A percentile compares a stretch with the other conserved stretches of the same genome.
These are phyloP conservation scores for Trichoderma asperelloides DNA, from an alignment of 495 filamentous ascomycete genomes.

Conservation along the genomic window DNA sequence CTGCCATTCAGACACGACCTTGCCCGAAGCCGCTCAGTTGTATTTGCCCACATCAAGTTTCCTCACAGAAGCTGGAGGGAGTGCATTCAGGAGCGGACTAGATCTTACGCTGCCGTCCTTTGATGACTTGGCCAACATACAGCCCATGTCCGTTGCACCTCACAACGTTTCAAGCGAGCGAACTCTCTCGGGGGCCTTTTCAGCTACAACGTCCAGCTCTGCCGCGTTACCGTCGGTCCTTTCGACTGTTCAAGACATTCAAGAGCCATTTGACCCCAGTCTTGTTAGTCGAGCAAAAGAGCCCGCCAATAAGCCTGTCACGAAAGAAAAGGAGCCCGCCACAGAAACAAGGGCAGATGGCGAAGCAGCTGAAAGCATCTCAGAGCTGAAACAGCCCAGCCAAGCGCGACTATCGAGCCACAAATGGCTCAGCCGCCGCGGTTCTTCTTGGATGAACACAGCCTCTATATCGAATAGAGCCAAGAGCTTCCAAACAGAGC, in stretches of 20 bases:
- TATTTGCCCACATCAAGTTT: neutral
- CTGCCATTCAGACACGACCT: neutral
- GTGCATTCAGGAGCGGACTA: slow-evolving; percentile 5
- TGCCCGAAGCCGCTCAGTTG: neutral
- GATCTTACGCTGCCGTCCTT: slow-evolving; percentile 7
- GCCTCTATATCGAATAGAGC: neutral
- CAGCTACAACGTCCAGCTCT: slow-evolving; percentile 8
- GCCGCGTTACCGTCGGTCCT: neutral
- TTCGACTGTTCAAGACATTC: neutral
- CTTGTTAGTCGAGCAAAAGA: neutral
- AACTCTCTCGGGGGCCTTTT: neutral
- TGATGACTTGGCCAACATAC: slow-evolving; percentile 1
- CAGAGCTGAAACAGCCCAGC: neutral
- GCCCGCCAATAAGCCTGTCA: neutral
- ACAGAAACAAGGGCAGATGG: neutral
- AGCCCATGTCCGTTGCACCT: neutral
- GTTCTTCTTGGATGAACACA: neutral
- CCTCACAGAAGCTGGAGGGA: neutral
- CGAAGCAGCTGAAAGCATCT: neutral
- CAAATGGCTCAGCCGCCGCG: slow-evolving; percentile 1
- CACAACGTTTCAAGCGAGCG: neutral
- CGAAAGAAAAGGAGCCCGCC: neutral
- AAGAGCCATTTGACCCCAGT: neutral
- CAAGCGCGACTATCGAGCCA: neutral
- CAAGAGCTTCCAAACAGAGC: slow-evolving; percentile 1